Conservation (phyloP, 164 flowering plant species). For the Berberis vulgaris region DNA sequence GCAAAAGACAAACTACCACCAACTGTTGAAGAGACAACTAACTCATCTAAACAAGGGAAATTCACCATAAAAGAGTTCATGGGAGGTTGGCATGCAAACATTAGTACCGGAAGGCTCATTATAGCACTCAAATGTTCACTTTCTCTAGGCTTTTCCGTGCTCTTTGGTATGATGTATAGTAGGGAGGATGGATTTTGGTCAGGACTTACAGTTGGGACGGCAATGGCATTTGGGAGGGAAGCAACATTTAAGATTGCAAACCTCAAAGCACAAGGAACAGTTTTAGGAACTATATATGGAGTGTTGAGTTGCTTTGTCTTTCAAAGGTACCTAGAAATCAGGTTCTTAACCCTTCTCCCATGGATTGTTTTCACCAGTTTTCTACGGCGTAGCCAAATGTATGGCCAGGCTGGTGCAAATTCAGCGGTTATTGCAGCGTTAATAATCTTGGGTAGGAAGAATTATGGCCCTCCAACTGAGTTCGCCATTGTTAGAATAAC, state of each 20-base stretch:
- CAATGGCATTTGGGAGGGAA: constrained; percentile 52
- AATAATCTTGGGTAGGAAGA: constrained; percentile 55
- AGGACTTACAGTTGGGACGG: constrained; percentile 63
- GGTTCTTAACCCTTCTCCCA: constrained; percentile 67
- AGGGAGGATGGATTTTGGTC: constrained; percentile 68
- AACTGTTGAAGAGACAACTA: constrained; percentile 2
- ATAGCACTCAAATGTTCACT: constrained; percentile 62
- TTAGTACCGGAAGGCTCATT: constrained; percentile 30
- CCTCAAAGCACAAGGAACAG: constrained; percentile 75
- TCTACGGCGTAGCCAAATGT: constrained; percentile 55
- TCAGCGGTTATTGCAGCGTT: constrained; percentile 78
- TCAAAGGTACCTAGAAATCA: constrained; percentile 28
- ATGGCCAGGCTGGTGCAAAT: constrained; percentile 71
- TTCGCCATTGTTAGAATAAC: constrained; percentile 77
- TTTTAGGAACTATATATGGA: constrained; percentile 73
- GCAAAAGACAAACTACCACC: not conserved
- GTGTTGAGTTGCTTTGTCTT: constrained; percentile 64
- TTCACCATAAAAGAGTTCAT: constrained; percentile 1
- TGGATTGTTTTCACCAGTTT: constrained; percentile 76
- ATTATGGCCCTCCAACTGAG: constrained; percentile 58
- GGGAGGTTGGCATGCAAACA: constrained; percentile 5
- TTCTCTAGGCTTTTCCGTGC: constrained; percentile 60
- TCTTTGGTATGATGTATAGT: constrained; percentile 59
- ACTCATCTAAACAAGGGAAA: constrained; percentile 13
- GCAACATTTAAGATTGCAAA: constrained; percentile 69